Evolutionary conservation across 176 grass and related monocot species (phyloP).

Genomic region (Sorghum bicolor): DNA sequence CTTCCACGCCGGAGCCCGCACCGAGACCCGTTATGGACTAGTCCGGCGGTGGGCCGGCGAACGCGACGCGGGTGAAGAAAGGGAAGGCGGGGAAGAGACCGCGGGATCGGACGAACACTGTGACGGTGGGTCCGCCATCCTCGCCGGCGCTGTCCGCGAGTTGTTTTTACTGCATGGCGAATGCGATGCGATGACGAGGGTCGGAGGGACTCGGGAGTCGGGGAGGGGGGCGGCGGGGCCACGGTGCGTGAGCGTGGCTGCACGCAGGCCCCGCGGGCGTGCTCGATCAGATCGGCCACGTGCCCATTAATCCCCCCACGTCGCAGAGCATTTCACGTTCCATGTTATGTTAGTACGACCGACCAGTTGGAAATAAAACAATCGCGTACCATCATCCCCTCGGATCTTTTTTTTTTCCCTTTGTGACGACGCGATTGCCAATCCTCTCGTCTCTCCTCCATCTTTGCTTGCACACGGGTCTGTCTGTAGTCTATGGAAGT

Average conservation of each 20-base stretch:
- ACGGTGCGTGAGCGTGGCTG: background rate
- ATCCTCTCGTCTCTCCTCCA: background rate
- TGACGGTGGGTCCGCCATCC: background rate
- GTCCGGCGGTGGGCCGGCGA: background rate
- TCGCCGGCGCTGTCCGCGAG: slow-evolving; percentile 8
- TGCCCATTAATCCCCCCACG: slow-evolving; percentile 31
- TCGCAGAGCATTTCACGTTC: slow-evolving; percentile 40
- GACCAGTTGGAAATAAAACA: slow-evolving; percentile 16
- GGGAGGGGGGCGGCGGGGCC: background rate
- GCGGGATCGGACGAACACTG: background rate
- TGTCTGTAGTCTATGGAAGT: background rate
- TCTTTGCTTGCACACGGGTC: background rate
- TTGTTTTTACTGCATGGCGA: slow-evolving; percentile 28
- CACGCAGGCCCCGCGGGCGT: slow-evolving; percentile 10
- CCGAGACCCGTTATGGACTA: background rate
- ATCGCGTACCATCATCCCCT: background rate
- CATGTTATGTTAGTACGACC: slow-evolving; percentile 9
- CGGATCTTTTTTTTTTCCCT: background rate
- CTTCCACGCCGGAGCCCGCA: background rate
- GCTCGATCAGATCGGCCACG: slow-evolving; percentile 39
- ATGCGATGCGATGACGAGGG: background rate
- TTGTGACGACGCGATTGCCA: background rate
- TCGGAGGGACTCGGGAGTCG: background rate
- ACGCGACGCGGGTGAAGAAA: slow-evolving; percentile 34
- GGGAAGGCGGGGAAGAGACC: background rate